Evolutionary conservation across 2,329 filamentous ascomycete species (phyloP), one percentile per base, ranked within the genome.

Genomic region (Aspergillus aculeatus): DNA sequence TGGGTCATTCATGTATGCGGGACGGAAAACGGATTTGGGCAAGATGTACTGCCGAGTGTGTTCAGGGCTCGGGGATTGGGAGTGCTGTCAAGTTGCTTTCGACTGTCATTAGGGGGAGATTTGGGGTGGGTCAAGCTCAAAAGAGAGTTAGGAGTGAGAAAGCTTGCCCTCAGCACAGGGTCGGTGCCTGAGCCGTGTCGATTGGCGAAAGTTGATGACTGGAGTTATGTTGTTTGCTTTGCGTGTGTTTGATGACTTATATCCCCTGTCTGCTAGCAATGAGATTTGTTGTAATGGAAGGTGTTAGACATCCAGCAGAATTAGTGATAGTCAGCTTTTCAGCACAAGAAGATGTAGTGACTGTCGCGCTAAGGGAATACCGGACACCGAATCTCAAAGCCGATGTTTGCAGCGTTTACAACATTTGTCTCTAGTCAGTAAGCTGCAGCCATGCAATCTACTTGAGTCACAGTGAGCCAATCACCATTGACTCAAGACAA

Each of bases 1-100:
- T 6, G 53, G 53, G 2, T 47, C 31, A 5, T 47, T 47, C 26
- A 47, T 44, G 44, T 55, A 55, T 47, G 53, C 53, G 23, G 53
- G 53, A 7, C 41, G 53, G 44, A 55, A 55, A 19, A 55, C 44
- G 4, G 53, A 55, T 12, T 6, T 55, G 26, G 53, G 53, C 11
- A 55, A 32, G 11, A 23, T 55, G 41, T 26, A 21, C 6, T 55
- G 53, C 32, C 19, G 26, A n/a, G 19, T 23, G 7, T 55, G 53
- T 24, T 14, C 51, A 2, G 53, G 53, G 0, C 12, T 55, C 11
- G 35, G n/a, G 14, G 53, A 35, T 12, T 55, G 53, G 53, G 41
- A 35, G 26, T 55, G 53, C 29, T 55, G 53, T 35, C 24, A 29
- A 26, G 53, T 47, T 16, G 53, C 29, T 14, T 55, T 55, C 47